Conservation (phyloP, 139 green algal species). For the Coelastrella sp. region DNA sequence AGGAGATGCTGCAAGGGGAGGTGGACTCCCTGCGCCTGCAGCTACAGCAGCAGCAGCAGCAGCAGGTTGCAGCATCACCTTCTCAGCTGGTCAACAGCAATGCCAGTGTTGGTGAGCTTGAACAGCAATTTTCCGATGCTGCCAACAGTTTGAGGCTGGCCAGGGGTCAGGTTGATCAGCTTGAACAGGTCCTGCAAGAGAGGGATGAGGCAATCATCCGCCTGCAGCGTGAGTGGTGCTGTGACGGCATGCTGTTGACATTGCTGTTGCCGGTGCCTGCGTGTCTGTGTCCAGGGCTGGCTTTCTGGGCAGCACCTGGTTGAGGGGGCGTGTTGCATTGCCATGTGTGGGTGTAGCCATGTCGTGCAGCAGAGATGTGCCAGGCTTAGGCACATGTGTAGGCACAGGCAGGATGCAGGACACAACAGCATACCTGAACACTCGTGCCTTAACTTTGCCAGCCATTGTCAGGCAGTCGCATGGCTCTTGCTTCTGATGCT, state of each 20-base stretch:
- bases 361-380: too few relatives aligned
- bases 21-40: neutral
- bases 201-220: neutral
- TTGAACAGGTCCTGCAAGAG: constrained; percentile 5
- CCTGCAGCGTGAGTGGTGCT: neutral
- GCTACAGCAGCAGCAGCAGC: constrained; percentile 33
- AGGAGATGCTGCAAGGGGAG: constrained; percentile 26
- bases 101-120: neutral
- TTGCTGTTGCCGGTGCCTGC: too few relatives aligned
- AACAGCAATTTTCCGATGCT: neutral
- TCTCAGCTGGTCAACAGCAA: neutral
- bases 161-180: neutral
- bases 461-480: too few relatives aligned
- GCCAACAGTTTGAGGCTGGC: neutral
- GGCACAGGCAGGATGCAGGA: too few relatives aligned
- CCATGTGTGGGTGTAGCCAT: too few relatives aligned
- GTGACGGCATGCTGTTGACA: too few relatives aligned
- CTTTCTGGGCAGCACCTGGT: too few relatives aligned
- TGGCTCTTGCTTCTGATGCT: neutral
- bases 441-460: too few relatives aligned
- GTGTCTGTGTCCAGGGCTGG: too few relatives aligned
- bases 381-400: too few relatives aligned
- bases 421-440: too few relatives aligned
- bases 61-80: constrained; percentile 7
- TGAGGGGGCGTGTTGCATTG: too few relatives aligned